Conservation (phyloP, 2,329 filamentous ascomycete genomes). For the Sporothrix brasiliensis region DNA sequence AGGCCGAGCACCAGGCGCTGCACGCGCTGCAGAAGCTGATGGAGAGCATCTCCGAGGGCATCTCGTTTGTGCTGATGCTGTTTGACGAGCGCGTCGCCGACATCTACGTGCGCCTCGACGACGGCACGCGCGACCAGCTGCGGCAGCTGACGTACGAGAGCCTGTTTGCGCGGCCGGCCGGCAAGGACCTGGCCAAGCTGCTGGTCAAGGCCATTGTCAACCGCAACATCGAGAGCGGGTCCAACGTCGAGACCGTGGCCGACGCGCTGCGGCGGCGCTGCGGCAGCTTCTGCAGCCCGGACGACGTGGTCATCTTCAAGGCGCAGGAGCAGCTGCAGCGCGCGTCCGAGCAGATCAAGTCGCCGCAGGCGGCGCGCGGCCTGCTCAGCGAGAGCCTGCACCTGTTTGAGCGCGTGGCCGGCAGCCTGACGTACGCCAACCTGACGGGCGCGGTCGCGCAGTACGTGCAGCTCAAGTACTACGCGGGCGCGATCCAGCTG, state of each 20-base stretch:
- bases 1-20: constrained; percentile 91
- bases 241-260: constrained; percentile 95
- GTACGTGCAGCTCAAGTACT: constrained; percentile 83
- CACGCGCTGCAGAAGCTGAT: constrained; percentile 84
- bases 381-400: constrained; percentile 86
- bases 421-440: constrained; percentile 77
- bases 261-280: constrained; percentile 90
- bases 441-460: constrained; percentile 75
- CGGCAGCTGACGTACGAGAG: constrained; percentile 81
- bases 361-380: constrained; percentile 74
- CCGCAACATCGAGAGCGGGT: constrained; percentile 93
- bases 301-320: constrained; percentile 98
- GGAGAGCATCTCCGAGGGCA: constrained; percentile 89
- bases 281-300: constrained; percentile 94
- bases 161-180: constrained; percentile 76
- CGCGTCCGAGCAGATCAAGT: constrained; percentile 75
- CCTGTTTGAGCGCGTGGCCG: constrained; percentile 86
- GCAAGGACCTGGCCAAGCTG: constrained; percentile 88
- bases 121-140: constrained; percentile 68
- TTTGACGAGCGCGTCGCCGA: constrained; percentile 93
- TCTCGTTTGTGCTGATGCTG: constrained; percentile 91
- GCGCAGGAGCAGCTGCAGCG: constrained; percentile 93
- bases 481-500: constrained; percentile 88
- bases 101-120: constrained; percentile 76
- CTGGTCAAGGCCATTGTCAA: constrained; percentile 98